Evolutionary conservation across 371 early-diverging fungal species (phyloP).

Genomic region (Gilbertella persicaria): DNA sequence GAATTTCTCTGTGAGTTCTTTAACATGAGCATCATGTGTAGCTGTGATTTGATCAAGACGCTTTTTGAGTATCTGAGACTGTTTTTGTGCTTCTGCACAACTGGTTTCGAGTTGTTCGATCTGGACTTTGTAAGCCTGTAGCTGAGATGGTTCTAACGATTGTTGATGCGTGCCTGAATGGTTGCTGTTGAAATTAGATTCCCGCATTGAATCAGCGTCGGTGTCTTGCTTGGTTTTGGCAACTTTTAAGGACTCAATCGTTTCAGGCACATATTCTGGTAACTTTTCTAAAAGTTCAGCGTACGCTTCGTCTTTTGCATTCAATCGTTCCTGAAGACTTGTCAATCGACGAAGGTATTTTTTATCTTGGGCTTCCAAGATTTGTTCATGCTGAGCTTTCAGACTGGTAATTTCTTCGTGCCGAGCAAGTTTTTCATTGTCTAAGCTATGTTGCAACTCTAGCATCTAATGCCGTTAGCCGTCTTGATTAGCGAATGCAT

Average conservation of each 20-base stretch:
- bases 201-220: slow-evolving; percentile 7
- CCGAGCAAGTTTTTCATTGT: slow-evolving; percentile 17
- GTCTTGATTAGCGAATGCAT: neutral
- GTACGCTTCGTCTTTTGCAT: slow-evolving; percentile 30
- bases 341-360: slow-evolving; percentile 32
- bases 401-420: slow-evolving; percentile 23
- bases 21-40: slow-evolving; percentile 15
- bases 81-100: neutral
- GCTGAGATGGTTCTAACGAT: neutral
- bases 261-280: neutral
- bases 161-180: neutral
- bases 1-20: slow-evolving; percentile 24
- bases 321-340: slow-evolving; percentile 31
- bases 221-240: slow-evolving; percentile 17
- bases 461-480: slow-evolving; percentile 11
- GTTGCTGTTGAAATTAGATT: neutral
- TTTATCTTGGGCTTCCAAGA: slow-evolving; percentile 30
- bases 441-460: slow-evolving; percentile 22
- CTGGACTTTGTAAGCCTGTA: neutral
- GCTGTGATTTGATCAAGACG: slow-evolving; percentile 7
- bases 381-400: slow-evolving; percentile 20
- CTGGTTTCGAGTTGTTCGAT: slow-evolving; percentile 4
- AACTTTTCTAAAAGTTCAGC: slow-evolving; percentile 19
- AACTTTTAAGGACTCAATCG: slow-evolving; percentile 11
- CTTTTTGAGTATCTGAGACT: slow-evolving; percentile 10